Evolutionary conservation across 2,329 filamentous ascomycete genomes (phyloP).

Genomic region (Arthrobotrys sinensis): DNA sequence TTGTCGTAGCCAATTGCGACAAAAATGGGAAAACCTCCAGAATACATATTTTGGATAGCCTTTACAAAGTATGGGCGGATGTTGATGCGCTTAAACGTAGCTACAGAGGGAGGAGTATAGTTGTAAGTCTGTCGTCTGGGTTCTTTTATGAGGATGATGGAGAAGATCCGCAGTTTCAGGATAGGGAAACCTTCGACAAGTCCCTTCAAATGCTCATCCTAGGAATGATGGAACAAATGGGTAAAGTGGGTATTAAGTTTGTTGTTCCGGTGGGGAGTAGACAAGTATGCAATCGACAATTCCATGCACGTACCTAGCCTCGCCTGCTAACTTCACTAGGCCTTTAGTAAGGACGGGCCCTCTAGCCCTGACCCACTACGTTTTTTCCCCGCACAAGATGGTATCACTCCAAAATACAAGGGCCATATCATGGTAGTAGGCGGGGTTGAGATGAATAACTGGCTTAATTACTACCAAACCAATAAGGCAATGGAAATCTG

Average conservation of each 20-base stretch:
- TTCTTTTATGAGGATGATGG: background rate
- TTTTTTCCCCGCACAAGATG: too few relatives aligned
- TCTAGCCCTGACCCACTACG: too few relatives aligned
- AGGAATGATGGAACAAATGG: too few relatives aligned
- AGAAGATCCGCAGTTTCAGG: background rate
- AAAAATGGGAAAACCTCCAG: slow-evolving; percentile 5
- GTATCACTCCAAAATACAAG: too few relatives aligned
- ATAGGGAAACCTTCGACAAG: slow-evolving; percentile 2
- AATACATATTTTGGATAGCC: slow-evolving; percentile 9
- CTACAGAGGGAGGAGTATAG: background rate
- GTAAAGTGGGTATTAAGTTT: too few relatives aligned
- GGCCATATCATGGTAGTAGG: background rate
- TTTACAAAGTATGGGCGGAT: background rate
- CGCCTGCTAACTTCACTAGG: too few relatives aligned
- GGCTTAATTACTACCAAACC: slow-evolving; percentile 14
- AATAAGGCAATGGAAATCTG: slow-evolving; percentile 1
- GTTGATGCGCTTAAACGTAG: background rate
- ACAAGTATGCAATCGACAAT: too few relatives aligned
- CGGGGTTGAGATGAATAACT: background rate
- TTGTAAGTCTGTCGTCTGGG: background rate
- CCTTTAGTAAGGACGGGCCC: too few relatives aligned
- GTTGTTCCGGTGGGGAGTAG: too few relatives aligned
- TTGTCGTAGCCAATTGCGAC: slow-evolving; percentile 13
- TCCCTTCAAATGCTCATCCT: too few relatives aligned
- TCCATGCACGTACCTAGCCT: too few relatives aligned